Base-by-base conservation (phyloP, 2,329 filamentous ascomycete species). In the Colletotrichum trifolii region DNA sequence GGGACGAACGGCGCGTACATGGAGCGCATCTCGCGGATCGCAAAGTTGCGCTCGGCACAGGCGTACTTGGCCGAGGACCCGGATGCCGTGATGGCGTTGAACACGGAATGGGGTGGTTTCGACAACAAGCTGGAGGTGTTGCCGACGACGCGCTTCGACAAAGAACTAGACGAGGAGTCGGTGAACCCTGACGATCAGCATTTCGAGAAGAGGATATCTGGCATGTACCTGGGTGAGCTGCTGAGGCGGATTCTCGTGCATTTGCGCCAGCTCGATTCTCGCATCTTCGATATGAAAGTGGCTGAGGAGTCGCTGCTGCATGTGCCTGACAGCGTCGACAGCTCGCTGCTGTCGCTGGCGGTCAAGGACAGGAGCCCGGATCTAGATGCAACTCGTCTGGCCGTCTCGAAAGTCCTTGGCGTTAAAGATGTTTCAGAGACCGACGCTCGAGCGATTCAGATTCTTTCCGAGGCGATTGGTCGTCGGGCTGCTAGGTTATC, bases 141-240 rank as follows among this genome's bases (percentile, higher is more conserved):
- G n/a, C 91, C 91, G 9, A 86, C 85, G 68, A 94, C 91, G 0
- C 77, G 82, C 2, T 93, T 91, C 73, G 91, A 94, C 73, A 74
- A 79, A 39, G 82, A 84, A 56, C 82, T 94, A 13, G 91, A 94
- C 73, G 78, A 78, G 11, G 87, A 88, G 52, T 91, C 87, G 57
- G 84, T 88, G 68, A 93, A 94, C 73, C 91, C 90, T 0, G 90
- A 90, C 10, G 87, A 91, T 55, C 91, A 94, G 72, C 92, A 93
- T 85, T 93, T 94, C 69, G 91, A 94, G 78, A 94, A 94, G 80
- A 87, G 90, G 43, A 86, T 94, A n/a, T 92, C 89, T 0, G 91
- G 91, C 67, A 91, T 94, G 87, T 94, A 94, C 76, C 76, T 94
- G 54, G 91, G 91, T 12, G 92, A 94, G 73, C 89, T 94, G 43